Conservation (phyloP, 2,329 filamentous ascomycete species). For the Aureobasidium sp. region DNA sequence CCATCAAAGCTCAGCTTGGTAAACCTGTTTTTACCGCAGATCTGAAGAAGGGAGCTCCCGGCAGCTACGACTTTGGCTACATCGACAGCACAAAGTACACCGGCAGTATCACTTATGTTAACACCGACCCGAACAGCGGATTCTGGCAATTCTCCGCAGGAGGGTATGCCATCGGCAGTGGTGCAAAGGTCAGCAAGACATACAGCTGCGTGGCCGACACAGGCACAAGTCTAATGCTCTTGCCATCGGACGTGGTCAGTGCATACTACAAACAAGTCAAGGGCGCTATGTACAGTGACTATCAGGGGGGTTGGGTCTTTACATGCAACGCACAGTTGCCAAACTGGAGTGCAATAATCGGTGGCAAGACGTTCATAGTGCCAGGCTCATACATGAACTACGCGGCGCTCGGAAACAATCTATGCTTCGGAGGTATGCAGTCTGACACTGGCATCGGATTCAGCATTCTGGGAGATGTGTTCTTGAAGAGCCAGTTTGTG, state of each 20-base stretch:
- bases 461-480: constrained; percentile 64
- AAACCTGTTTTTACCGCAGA: constrained; percentile 50
- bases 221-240: constrained; percentile 56
- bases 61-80: constrained; percentile 51
- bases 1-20: constrained; percentile 43
- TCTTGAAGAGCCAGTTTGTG: constrained; percentile 66
- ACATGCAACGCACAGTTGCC: constrained; percentile 31
- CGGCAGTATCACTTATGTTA: constrained; percentile 48
- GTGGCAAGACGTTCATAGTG: constrained; percentile 29
- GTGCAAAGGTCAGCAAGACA: constrained; percentile 28
- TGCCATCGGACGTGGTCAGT: constrained; percentile 38
- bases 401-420: constrained; percentile 40
- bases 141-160: constrained; percentile 55
- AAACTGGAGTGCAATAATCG: constrained; percentile 43
- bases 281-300: constrained; percentile 29
- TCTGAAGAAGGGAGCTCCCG: constrained; percentile 45
- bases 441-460: constrained; percentile 45
- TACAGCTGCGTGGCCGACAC: constrained; percentile 59
- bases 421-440: constrained; percentile 60
- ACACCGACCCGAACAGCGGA: constrained; percentile 49
- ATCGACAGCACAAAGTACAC: constrained; percentile 52
- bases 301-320: constrained; percentile 35
- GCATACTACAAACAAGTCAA: constrained; percentile 33
- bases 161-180: constrained; percentile 48
- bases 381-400: constrained; percentile 39